Percentiles rank a stretch among this genome's conserved stretches.
phyloP scores from a whole-genome alignment of 1,139 yeast species.

The Taphrina deformans region DNA sequence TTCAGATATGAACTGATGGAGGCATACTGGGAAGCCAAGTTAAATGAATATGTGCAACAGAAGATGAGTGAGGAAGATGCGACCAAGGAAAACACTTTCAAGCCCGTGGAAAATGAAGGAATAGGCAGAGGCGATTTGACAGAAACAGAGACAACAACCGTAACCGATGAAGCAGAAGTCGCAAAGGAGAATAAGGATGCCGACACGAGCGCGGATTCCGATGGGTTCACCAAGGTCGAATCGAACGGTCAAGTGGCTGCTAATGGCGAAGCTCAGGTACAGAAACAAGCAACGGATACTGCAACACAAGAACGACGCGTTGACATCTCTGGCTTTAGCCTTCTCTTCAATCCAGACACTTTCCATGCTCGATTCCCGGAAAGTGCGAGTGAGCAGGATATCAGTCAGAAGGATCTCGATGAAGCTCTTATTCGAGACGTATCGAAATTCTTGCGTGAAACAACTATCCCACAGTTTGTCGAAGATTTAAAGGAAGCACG shows the following conservation, averaged over 20 bases:
- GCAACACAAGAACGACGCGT: constrained; percentile 34
- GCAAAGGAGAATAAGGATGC: constrained; percentile 35
- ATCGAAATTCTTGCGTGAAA: constrained; percentile 60
- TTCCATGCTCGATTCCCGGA: constrained; percentile 49
- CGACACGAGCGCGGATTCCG: constrained; percentile 25
- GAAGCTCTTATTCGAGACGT: constrained; percentile 69
- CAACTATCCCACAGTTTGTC: constrained; percentile 65
- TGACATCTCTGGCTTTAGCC: constrained; percentile 45
- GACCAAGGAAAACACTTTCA: constrained; percentile 1
- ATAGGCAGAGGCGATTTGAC: background rate
- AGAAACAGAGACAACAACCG: constrained; percentile 36
- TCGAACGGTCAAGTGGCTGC: constrained; percentile 18
- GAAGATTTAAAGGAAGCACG: constrained; percentile 54
- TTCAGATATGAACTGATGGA: constrained; percentile 86
- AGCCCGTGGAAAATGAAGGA: constrained; percentile 38
- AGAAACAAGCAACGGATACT: constrained; percentile 36
- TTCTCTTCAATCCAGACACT: constrained; percentile 77
- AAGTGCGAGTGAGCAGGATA: constrained; percentile 45
- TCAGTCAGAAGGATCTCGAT: constrained; percentile 49
- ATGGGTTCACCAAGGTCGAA: constrained; percentile 12
- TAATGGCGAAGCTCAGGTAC: constrained; percentile 26
- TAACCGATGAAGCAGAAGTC: constrained; percentile 33
- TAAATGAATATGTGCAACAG: constrained; percentile 53
- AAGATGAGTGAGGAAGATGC: constrained; percentile 39
- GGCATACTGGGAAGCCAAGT: constrained; percentile 80